Percentiles rank a stretch among this genome's conserved stretches.
phyloP scores from a whole-genome alignment of 2,329 filamentous ascomycete species.

The Aspergillus ochraceus region DNA sequence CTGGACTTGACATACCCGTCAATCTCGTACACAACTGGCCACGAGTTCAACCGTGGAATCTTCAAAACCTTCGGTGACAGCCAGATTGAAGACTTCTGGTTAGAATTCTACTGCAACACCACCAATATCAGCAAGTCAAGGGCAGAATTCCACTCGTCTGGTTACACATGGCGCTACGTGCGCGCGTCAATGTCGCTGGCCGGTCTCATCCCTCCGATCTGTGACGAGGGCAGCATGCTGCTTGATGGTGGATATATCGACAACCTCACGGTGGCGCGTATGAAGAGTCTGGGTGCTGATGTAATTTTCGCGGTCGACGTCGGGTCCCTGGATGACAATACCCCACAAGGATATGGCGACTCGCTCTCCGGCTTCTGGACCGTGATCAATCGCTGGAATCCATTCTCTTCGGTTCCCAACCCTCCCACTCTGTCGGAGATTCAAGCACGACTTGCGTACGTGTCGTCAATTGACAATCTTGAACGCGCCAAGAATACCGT shows the following conservation, averaged over 20 bases:
- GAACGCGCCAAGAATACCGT: slow-evolving; percentile 89
- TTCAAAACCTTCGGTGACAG: slow-evolving; percentile 98
- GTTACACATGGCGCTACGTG: slow-evolving; percentile 97
- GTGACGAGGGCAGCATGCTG: slow-evolving; percentile 95
- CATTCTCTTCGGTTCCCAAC: slow-evolving; percentile 83
- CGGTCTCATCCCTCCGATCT: slow-evolving; percentile 86
- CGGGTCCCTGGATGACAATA: slow-evolving; percentile 86
- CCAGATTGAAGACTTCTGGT: slow-evolving; percentile 98
- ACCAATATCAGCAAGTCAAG: slow-evolving; percentile 97
- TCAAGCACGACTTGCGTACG: slow-evolving; percentile 90
- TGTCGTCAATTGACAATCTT: slow-evolving; percentile 89
- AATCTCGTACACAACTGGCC: slow-evolving; percentile 94
- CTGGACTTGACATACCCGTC: slow-evolving; percentile 95
- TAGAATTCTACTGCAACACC: slow-evolving; percentile 98
- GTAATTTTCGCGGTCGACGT: slow-evolving; percentile 96
- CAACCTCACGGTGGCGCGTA: slow-evolving; percentile 94
- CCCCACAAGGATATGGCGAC: slow-evolving; percentile 89
- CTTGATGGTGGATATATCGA: slow-evolving; percentile 96
- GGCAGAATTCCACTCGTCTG: slow-evolving; percentile 88
- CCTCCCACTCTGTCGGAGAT: slow-evolving; percentile 95
- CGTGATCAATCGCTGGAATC: slow-evolving; percentile 94
- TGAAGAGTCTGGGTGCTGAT: slow-evolving; percentile 91
- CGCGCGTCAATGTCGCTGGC: slow-evolving; percentile 96
- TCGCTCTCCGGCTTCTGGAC: slow-evolving; percentile 95
- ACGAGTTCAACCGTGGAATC: slow-evolving; percentile 98